phyloP scores from a whole-genome alignment of 2,329 filamentous ascomycete species.

The Exophiala spinifera region DNA sequence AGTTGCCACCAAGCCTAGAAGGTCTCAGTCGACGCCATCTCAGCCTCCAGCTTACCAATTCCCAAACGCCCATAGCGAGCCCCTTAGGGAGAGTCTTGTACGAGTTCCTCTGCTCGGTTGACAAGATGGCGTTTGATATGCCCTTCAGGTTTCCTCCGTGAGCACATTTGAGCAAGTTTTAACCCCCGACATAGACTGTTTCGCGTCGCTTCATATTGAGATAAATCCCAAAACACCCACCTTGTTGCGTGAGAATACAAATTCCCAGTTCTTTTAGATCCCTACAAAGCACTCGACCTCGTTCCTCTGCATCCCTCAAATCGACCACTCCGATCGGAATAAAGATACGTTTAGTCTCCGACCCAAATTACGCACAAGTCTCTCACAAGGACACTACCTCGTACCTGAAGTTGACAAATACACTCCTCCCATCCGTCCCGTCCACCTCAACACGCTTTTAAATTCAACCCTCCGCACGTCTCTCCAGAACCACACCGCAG shows the following conservation, averaged over 20 bases:
- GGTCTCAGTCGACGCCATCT: not conserved
- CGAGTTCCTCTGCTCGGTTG: too few species aligned
- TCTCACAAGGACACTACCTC: not conserved
- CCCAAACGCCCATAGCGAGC: not conserved
- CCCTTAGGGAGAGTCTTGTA: too few species aligned
- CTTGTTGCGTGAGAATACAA: not conserved
- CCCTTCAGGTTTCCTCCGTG: too few species aligned
- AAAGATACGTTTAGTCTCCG: too few species aligned
- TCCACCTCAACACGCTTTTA: too few species aligned
- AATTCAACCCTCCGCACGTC: too few species aligned
- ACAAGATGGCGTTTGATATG: not conserved
- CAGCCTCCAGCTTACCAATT: slow-evolving; percentile 1
- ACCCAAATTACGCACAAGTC: slow-evolving; percentile 7
- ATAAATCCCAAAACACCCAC: too few species aligned
- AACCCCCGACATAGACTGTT: not conserved
- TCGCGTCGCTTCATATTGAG: not conserved
- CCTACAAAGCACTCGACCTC: not conserved
- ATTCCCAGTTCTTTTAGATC: too few species aligned
- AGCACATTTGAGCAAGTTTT: slow-evolving; percentile 3
- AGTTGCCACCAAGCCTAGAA: not conserved
- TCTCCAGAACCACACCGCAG: not conserved
- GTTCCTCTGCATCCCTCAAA: too few species aligned
- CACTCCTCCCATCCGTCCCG: too few species aligned
- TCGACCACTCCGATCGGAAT: too few species aligned
- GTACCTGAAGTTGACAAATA: not conserved